Base-by-base conservation (phyloP, 2,329 filamentous ascomycete species). In the Aspergillus spinulosporus region DNA sequence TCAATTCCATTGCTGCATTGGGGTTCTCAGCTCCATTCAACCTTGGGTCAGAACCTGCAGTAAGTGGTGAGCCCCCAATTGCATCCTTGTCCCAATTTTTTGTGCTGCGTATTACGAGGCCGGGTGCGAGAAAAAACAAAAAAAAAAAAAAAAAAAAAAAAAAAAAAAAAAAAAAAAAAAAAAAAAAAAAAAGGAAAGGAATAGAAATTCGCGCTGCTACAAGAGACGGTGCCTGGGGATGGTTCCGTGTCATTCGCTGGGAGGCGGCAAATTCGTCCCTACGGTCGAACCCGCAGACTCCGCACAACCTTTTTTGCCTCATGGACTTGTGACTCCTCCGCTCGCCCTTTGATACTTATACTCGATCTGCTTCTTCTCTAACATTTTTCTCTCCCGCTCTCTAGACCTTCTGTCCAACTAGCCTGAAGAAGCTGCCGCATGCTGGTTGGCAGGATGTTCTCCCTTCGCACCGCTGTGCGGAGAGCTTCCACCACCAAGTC, bases 401-500 rank as follows among this genome's bases (percentile, higher is more conserved):
- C 51, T 50, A 62, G 62, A 59, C 54, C 43, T 48, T 60, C 59
- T 63, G 54, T 58, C 51, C 39, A 48, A 39, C 54, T 47, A 57
- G 31, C 57, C 51, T 55, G 64, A 53, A 40, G 62, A 67, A 72
- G 72, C 69, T 74, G 71, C 72, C 72, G 71, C 71, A 74, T 74
- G 72, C 66, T 72, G 66, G 68, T 68, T 66, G 66, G 62, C 68
- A 75, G 66, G 62, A 76, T 76, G 73, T 63, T 76, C 64, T 74
- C 73, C 64, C 69, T 74, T 71, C 73, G 72, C 68, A 71, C 72
- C 64, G 72, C 74, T 65, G 72, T 74, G 73, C 73, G 74, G 72
- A 76, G 74, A 74, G 73, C 74, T 72, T 72, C 71, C 60, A 65
- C 69, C 63, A 64, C 59, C 61, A 73, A 72, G 63, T 71, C 73